Base-by-base conservation (phyloP, 768 basidiomycete genomes). In the Lactifluus volemus region DNA sequence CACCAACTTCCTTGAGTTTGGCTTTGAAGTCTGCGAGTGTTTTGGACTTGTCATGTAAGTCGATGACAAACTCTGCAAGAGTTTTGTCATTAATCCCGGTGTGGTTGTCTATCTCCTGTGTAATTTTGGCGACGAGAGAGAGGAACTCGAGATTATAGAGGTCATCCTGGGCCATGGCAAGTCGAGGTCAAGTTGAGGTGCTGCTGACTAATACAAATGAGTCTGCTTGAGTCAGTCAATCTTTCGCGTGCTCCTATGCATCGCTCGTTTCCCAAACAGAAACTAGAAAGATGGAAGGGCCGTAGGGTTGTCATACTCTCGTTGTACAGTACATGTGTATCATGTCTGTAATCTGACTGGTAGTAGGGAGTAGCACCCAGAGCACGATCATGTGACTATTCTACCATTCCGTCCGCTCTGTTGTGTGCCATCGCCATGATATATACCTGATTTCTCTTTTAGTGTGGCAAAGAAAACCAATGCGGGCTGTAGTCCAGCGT, bases 61-160 rank as follows among this genome's bases (percentile, higher is more conserved):
- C 76, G 65, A 99, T 93, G 64, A 98, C 84, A 72, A 95, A 99
- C 76, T 98, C 96, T 12, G 97, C 94, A 50, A 96, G 79, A 3
- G 89, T 88, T 71, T 95, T 96, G 79, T 99, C 95, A 70, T 85
- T 88, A 41, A 90, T 73, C 15, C 84, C 87, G 54, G 82, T 79
- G 71, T 98, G 85, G 68, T 97, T 98, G 73, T 88, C 84, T 49
- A 98, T 84, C 71, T 98, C 95, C 72, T 95, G 92, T 0, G 88
- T 88, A 68, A 99, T 90, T 71, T 91, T 89, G 61, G 88, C 85
- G 59, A 97, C 86, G 45, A 98, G 79, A 41, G 93, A 95, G 51
- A 99, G 84, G 61, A 88, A 80, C 73, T 98, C 97, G 73, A 99
- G 88, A 72, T 91, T 85, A 76, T 95, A 89, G 62, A 99, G 77